Evolutionary conservation across 2,329 filamentous ascomycete genomes (phyloP).

Genomic region (Pestalotiopsis fici): DNA sequence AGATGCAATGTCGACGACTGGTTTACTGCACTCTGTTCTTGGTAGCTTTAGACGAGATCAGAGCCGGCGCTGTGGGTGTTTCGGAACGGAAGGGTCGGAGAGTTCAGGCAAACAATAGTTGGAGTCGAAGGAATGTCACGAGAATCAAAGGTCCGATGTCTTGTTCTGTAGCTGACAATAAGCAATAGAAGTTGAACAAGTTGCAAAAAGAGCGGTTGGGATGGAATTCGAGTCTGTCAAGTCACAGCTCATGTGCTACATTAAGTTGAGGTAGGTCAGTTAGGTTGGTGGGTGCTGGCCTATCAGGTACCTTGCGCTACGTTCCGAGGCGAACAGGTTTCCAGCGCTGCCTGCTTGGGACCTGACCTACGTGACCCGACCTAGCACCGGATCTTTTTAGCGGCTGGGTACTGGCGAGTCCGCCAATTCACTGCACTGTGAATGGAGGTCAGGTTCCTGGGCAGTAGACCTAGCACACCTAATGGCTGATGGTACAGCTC

Average conservation of each 20-base stretch:
- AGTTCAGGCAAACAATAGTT: not conserved
- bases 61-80: not conserved
- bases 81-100: not conserved
- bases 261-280: not conserved
- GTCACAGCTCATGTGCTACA: not conserved
- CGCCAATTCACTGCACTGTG: too few species aligned
- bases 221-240: not conserved
- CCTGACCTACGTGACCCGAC: not conserved
- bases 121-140: not conserved
- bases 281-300: not conserved
- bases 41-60: not conserved
- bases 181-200: not conserved
- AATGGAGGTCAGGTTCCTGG: too few species aligned
- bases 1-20: not conserved
- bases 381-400: not conserved
- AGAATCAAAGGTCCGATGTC: not conserved
- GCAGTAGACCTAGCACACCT: not conserved
- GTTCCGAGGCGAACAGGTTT: not conserved
- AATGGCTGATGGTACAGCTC: not conserved
- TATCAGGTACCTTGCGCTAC: not conserved
- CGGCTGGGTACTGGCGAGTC: too few species aligned
- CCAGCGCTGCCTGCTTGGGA: not conserved
- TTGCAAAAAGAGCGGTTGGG: not conserved
- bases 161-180: not conserved
- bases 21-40: not conserved